phyloP scores from a whole-genome alignment of 768 basidiomycete species.

The Lyophyllum atratum region DNA sequence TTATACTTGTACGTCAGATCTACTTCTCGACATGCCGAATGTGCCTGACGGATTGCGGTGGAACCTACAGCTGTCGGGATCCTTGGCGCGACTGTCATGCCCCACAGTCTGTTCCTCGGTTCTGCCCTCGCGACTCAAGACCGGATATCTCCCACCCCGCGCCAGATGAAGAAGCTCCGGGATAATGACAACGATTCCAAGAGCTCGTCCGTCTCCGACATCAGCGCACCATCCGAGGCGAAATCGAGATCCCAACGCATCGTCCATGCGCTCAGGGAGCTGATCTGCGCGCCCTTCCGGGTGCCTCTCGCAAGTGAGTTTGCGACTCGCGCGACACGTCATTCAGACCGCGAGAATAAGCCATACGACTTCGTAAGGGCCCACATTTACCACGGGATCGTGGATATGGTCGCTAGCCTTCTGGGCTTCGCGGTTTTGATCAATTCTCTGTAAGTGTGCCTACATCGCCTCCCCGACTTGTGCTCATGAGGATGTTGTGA shows the following conservation, averaged over 20 bases:
- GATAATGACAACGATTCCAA: conserved; percentile 8
- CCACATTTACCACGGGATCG: conserved; percentile 65
- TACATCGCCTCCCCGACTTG: neutral
- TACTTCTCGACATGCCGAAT: neutral
- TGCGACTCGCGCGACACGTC: conserved; percentile 39
- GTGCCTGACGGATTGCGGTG: neutral
- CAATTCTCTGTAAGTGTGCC: conserved; percentile 70
- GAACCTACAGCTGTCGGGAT: conserved; percentile 61
- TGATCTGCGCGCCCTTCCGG: conserved; percentile 36
- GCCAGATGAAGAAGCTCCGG: conserved; percentile 21
- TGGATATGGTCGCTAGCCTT: conserved; percentile 68
- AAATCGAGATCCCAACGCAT: conserved; percentile 8
- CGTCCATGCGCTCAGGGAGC: conserved; percentile 22
- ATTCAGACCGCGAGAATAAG: conserved; percentile 61
- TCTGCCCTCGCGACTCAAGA: conserved; percentile 86
- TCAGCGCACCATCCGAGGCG: neutral
- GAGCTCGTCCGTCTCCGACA: conserved; percentile 7
- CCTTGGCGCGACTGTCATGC: conserved; percentile 88
- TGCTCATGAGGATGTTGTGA: neutral
- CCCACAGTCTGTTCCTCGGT: conserved; percentile 89
- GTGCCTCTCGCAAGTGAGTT: conserved; percentile 35
- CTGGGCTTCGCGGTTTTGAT: conserved; percentile 87
- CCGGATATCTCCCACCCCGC: conserved; percentile 46
- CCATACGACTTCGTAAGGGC: conserved; percentile 53
- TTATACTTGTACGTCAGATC: conserved; percentile 56